Evolutionary conservation across 2,329 filamentous ascomycete species (phyloP).

Genomic region (Fragosphaeria purpurea): DNA sequence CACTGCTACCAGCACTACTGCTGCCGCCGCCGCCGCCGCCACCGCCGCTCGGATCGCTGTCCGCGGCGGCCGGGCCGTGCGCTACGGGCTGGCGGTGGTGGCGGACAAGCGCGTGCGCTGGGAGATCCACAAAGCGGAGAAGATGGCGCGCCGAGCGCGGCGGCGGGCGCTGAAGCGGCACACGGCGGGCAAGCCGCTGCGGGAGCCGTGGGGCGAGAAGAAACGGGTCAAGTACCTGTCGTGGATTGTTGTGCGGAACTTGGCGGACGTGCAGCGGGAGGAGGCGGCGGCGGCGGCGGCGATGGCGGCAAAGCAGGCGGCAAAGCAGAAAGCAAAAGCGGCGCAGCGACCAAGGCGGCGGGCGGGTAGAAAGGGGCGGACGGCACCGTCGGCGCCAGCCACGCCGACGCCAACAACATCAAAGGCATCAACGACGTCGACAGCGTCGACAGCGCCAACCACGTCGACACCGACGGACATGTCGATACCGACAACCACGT

Average conservation of each 20-base stretch:
- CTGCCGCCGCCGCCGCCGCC: constrained; percentile 7
- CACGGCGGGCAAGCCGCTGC: constrained; percentile 15
- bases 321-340: neutral
- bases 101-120: constrained; percentile 18
- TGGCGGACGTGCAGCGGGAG: constrained; percentile 6
- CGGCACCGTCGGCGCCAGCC: too few relatives aligned
- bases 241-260: constrained; percentile 9
- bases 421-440: too few relatives aligned
- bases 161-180: constrained; percentile 18
- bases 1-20: too few relatives aligned
- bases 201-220: constrained; percentile 9
- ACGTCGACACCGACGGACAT: too few relatives aligned
- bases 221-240: constrained; percentile 2
- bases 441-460: too few relatives aligned
- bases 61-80: neutral
- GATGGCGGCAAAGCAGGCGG: neutral
- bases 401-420: too few relatives aligned
- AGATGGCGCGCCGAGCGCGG: constrained; percentile 12
- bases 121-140: constrained; percentile 14
- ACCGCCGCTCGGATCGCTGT: neutral
- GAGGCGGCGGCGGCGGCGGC: constrained; percentile 3
- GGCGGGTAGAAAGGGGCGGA: neutral
- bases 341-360: neutral
- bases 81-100: constrained; percentile 14
- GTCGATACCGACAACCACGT: too few relatives aligned